Evolutionary conservation across 305 asterid species (phyloP).

Genomic region (Fraxinus sp.): DNA sequence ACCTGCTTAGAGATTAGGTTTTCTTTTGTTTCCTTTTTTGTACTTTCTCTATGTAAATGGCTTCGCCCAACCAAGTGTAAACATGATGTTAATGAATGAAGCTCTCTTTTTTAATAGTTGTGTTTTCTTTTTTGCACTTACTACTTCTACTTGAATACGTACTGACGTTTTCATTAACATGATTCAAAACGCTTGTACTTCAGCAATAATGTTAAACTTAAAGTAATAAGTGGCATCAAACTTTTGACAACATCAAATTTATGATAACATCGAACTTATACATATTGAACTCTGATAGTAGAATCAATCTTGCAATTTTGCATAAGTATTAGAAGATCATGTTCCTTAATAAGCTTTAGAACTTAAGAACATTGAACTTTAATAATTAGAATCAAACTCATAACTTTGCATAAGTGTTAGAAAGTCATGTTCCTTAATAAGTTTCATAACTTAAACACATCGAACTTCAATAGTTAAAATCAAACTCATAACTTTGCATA

Average conservation of each 20-base stretch:
- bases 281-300: not conserved
- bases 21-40: too few relatives aligned
- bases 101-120: not conserved
- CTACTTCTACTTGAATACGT: not conserved
- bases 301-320: too few relatives aligned
- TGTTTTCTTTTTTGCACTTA: not conserved
- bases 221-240: not conserved
- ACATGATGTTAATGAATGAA: not conserved
- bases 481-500: too few relatives aligned
- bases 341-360: too few relatives aligned
- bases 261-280: not conserved
- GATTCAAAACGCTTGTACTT: not conserved
- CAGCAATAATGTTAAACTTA: not conserved
- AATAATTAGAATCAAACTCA: too few relatives aligned
- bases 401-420: too few relatives aligned
- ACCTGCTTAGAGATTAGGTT: not conserved
- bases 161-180: too few relatives aligned
- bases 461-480: too few relatives aligned
- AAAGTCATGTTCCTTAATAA: too few relatives aligned
- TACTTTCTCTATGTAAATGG: not conserved
- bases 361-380: too few relatives aligned
- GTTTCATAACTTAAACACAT: too few relatives aligned
- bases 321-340: too few relatives aligned
- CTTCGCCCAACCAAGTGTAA: not conserved
- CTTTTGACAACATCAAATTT: not conserved